Conservation (phyloP, 768 basidiomycete species). For the Fistulinella prunicolor region DNA sequence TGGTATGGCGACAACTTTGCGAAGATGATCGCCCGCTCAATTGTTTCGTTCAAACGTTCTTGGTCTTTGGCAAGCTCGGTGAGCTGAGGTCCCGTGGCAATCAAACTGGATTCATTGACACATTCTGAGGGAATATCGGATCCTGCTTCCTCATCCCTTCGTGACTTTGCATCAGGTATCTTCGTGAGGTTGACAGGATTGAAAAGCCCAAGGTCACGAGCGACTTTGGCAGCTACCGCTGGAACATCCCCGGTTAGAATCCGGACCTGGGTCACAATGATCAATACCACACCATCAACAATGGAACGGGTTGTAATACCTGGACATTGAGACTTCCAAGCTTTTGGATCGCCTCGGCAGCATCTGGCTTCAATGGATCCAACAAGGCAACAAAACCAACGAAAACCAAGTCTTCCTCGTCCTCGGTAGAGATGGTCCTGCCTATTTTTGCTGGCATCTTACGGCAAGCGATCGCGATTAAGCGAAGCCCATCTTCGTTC, state of each 20-base stretch:
- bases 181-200: conserved; percentile 16
- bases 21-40: conserved; percentile 32
- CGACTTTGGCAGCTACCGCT: conserved; percentile 37
- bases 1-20: conserved; percentile 33
- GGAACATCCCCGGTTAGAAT: conserved; percentile 37
- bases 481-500: conserved; percentile 32
- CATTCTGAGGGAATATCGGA: not conserved
- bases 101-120: conserved; percentile 22
- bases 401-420: conserved; percentile 30
- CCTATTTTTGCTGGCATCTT: conserved; percentile 15
- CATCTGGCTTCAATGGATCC: conserved; percentile 33
- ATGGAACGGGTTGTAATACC: conserved; percentile 14
- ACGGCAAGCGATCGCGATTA: conserved; percentile 30
- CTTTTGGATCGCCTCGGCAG: conserved; percentile 29
- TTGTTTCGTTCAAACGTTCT: conserved; percentile 24
- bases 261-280: conserved; percentile 22
- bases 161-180: not conserved
- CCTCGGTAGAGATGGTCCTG: conserved; percentile 16
- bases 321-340: conserved; percentile 29
- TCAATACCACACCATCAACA: conserved; percentile 3
- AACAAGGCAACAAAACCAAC: conserved; percentile 29
- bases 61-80: conserved; percentile 27
- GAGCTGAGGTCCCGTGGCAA: conserved; percentile 30
- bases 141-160: conserved; percentile 29
- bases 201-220: conserved; percentile 36